Conservation (phyloP, 2,329 filamentous ascomycete genomes). For the Neofusicoccum parvum region DNA sequence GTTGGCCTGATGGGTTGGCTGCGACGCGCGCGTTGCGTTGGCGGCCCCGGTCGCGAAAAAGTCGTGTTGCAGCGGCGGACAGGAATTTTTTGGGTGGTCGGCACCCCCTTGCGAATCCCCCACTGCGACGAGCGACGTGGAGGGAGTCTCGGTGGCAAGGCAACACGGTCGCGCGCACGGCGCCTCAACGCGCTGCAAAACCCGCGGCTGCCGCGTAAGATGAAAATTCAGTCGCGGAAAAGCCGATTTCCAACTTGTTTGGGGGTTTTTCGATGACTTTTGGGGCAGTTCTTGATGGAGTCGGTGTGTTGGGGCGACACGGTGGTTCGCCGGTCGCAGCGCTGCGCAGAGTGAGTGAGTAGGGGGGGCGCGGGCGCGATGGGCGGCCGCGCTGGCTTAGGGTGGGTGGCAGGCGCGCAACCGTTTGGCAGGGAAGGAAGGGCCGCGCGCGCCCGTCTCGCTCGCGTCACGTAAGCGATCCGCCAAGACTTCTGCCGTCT, state of each 20-base stretch:
- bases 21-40: conserved; percentile 1
- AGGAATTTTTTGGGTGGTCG: conserved; percentile 5
- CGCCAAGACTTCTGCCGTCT: not conserved
- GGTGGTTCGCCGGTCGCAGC: conserved; percentile 20
- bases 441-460: not conserved
- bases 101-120: conserved; percentile 21
- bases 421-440: conserved; percentile 5
- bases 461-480: conserved; percentile 15
- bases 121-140: conserved; percentile 17
- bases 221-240: conserved; percentile 8
- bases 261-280: conserved; percentile 20
- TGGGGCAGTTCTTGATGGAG: conserved; percentile 20
- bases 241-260: conserved; percentile 4
- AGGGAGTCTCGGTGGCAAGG: not conserved
- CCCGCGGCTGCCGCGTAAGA: not conserved
- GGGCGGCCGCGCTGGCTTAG: conserved; percentile 5
- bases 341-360: conserved; percentile 11
- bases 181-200: conserved; percentile 19
- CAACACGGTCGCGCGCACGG: conserved; percentile 13
- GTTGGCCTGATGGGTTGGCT: not conserved
- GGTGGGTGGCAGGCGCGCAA: not conserved
- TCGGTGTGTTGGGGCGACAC: conserved; percentile 13
- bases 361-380: conserved; percentile 5
- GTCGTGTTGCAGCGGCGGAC: conserved; percentile 3
- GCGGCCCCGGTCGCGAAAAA: conserved; percentile 3